Base-by-base conservation (phyloP, 164 flowering plant genomes). In the Sextonia rubra region DNA sequence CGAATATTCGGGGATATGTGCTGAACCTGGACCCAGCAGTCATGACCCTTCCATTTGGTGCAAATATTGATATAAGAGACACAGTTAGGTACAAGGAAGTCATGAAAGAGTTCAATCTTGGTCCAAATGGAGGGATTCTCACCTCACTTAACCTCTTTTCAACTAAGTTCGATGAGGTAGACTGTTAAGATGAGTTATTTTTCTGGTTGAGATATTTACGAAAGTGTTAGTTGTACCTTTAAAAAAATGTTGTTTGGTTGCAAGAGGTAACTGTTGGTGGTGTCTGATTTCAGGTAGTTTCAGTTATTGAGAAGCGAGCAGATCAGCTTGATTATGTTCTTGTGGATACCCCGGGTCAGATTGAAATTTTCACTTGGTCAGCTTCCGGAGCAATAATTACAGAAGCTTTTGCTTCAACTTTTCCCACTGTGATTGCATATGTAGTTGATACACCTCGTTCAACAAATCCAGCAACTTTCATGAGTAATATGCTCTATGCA, bases 401-500 rank as follows among this genome's bases (percentile, higher is more conserved):
- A 12, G 99, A 94, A 81, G 94, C 97, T 61, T 92, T 94, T 86
- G 99, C 99, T 30, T 92, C 98, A 11, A 94, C 97, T 7, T 94
- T 94, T 77, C 99, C 99, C 12, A 94, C 99, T 26, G 86, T 92
- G 17, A 58, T 94, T 70, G 73, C 94, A 0, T 94, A 94, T 80
- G 97, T 94, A 7, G 97, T 92, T 71, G 99, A 94, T 68, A 94
- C 99, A 20, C 97, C 97, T 77, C 97, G 98, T 47, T 86, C 97
- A 6, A 78, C 83, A 32, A 91, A 83, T 78, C 99, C 99, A 25
- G 79, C 74, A 61, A 94, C 97, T 63, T 94, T 92, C 78, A 94
- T 94, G 97, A 94, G 97, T 85, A 94, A 92, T 73, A 94, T 94
- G 99, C 91, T 94, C 15, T 94, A 92, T 81, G 99, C 99, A 44